Conservation (phyloP, 768 basidiomycete species). For the Cystoderma amianthinum region DNA sequence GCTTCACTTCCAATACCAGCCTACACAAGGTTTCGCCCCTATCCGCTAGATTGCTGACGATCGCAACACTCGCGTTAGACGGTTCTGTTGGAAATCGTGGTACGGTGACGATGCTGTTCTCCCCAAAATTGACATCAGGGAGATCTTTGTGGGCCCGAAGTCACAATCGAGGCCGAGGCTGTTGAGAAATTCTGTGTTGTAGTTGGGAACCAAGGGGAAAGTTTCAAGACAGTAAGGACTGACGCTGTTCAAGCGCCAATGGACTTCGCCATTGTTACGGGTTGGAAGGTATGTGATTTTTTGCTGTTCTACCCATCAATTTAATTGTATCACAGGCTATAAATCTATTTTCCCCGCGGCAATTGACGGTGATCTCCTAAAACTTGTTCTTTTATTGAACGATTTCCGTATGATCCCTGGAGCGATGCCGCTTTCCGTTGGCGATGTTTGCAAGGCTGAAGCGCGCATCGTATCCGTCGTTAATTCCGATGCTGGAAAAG, state of each 20-base stretch:
- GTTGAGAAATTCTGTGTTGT: constrained; percentile 90
- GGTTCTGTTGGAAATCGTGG: constrained; percentile 99
- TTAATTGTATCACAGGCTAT: too few relatives aligned
- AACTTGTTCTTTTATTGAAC: constrained; percentile 95
- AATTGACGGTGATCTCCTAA: constrained; percentile 92
- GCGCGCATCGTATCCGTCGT: constrained; percentile 85
- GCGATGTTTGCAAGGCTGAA: constrained; percentile 86
- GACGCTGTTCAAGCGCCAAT: constrained; percentile 82
- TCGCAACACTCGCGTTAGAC: constrained; percentile 88
- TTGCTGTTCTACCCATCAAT: too few relatives aligned
- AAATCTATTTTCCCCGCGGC: constrained; percentile 90
- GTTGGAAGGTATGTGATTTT: constrained; percentile 79
- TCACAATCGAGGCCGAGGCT: constrained; percentile 66
- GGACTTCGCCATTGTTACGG: constrained; percentile 98
- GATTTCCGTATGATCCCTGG: constrained; percentile 88
- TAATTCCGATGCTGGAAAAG: constrained; percentile 87
- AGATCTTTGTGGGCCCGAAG: constrained; percentile 86
- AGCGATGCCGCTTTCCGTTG: constrained; percentile 68
- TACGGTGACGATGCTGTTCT: constrained; percentile 81
- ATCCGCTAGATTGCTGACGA: constrained; percentile 85
- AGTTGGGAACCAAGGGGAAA: constrained; percentile 88
- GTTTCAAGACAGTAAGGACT: constrained; percentile 75
- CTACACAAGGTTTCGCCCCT: constrained; percentile 82
- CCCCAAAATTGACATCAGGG: constrained; percentile 72
- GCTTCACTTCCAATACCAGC: constrained; percentile 82